phyloP scores from a whole-genome alignment of 1,284 basidiomycete genomes.

The Irpex lacteus region DNA sequence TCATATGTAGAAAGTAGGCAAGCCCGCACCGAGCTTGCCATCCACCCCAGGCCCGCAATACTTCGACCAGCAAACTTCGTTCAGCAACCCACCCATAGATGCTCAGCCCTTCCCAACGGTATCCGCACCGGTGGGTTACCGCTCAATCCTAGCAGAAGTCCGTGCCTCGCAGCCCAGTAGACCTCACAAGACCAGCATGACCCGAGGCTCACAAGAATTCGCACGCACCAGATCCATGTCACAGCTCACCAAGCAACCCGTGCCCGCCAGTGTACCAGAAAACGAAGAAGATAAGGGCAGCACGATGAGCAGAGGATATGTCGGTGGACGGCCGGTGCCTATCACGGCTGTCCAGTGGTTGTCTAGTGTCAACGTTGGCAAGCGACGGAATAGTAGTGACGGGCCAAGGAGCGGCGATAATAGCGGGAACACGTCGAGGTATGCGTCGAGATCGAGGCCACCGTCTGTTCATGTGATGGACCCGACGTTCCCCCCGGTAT shows the following conservation, averaged over 20 bases:
- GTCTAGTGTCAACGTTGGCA: conserved; percentile 63
- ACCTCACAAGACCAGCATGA: conserved; percentile 14
- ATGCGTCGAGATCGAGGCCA: conserved; percentile 24
- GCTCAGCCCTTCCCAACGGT: conserved; percentile 36
- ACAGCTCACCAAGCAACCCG: conserved; percentile 8
- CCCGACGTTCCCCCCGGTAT: conserved; percentile 14
- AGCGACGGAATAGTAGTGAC: conserved; percentile 46
- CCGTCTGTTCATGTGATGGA: conserved; percentile 17
- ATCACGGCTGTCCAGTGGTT: conserved; percentile 73
- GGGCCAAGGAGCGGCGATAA: conserved; percentile 48
- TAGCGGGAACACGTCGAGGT: conserved; percentile 36
- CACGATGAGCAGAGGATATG: conserved; percentile 57
- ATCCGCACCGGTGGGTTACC: conserved; percentile 66
- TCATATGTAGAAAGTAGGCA: conserved; percentile 22
- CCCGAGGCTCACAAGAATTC: conserved; percentile 14
- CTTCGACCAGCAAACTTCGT: conserved; percentile 27
- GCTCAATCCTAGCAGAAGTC: conserved; percentile 67
- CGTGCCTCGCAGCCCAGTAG: conserved; percentile 48
- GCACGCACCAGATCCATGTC: conserved; percentile 1
- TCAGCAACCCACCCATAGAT: conserved; percentile 30
- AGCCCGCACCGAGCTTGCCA: conserved; percentile 14
- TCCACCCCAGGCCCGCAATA: conserved; percentile 7
- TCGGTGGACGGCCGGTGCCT: conserved; percentile 47
- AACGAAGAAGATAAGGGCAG: conserved; percentile 30
- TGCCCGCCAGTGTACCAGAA: conserved; percentile 7